phyloP scores from a whole-genome alignment of 225 moss, liverwort and hornwort genomes.

The Pleurozium schreberi region DNA sequence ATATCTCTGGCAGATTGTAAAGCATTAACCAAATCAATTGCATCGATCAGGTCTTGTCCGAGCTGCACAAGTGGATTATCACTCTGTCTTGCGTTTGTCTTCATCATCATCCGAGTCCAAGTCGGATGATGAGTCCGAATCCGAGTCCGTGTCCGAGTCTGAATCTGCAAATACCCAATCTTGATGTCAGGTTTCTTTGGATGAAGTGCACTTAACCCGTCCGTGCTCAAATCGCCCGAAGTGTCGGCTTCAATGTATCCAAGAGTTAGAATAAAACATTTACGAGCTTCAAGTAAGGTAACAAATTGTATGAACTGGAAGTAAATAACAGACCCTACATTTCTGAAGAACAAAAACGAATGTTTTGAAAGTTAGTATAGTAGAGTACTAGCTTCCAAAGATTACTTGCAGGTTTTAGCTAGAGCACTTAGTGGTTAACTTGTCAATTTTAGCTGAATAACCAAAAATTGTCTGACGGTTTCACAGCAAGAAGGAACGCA shows the following conservation, averaged over 20 bases:
- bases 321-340: not conserved
- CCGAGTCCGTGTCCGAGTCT: not conserved
- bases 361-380: not conserved
- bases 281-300: not conserved
- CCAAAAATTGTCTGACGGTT: not conserved
- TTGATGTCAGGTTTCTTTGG: not conserved
- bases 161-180: conserved; percentile 8
- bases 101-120: conserved; percentile 19
- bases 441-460: not conserved
- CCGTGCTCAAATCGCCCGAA: not conserved
- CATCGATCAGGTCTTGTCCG: not conserved
- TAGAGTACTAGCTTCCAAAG: not conserved
- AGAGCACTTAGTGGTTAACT: not conserved
- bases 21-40: not conserved
- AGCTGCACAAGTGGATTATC: not conserved
- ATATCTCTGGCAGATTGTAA: not conserved
- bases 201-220: not conserved
- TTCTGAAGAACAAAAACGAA: not conserved
- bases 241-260: not conserved
- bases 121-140: conserved; percentile 2
- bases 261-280: not conserved
- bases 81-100: conserved; percentile 13
- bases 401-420: not conserved
- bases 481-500: conserved; percentile 2
- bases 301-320: not conserved